Conservation (phyloP, 2,329 filamentous ascomycete genomes). For the Colletotrichum navitas region DNA sequence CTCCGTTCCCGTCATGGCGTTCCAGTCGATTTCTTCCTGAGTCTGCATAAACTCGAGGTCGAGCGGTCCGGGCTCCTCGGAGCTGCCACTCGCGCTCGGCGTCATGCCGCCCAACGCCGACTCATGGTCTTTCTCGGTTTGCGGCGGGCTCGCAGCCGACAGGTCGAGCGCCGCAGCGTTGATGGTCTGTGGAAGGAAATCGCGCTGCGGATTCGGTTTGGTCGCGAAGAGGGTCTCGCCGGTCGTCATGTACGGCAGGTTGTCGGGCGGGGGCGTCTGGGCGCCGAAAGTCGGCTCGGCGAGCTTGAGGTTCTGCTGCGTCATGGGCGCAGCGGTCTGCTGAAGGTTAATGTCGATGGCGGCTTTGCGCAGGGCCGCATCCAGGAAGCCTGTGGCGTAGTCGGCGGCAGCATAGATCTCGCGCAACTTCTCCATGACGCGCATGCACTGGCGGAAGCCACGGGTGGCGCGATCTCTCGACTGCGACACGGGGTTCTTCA, state of each 20-base stretch:
- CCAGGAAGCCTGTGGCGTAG: slow-evolving; percentile 94
- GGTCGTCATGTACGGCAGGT: slow-evolving; percentile 58
- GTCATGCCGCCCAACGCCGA: slow-evolving; percentile 55
- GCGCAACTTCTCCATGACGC: slow-evolving; percentile 86
- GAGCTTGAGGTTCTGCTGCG: slow-evolving; percentile 48
- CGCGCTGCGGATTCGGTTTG: slow-evolving; percentile 38
- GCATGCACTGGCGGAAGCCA: slow-evolving; percentile 93
- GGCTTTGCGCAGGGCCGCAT: slow-evolving; percentile 89
- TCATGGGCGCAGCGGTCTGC: slow-evolving; percentile 51
- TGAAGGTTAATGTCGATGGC: slow-evolving; percentile 73
- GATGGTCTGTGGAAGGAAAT: slow-evolving; percentile 53
- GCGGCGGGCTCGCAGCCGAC: slow-evolving; percentile 58
- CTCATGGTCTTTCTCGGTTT: slow-evolving; percentile 57
- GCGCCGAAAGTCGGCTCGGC: slow-evolving; percentile 54
- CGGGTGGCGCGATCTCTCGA: slow-evolving; percentile 80
- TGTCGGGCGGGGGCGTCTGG: slow-evolving; percentile 68
- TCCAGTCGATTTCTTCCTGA: slow-evolving; percentile 67
- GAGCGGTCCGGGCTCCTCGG: slow-evolving; percentile 56
- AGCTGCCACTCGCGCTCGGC: slow-evolving; percentile 60
- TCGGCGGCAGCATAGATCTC: slow-evolving; percentile 96
- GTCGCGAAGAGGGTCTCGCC: slow-evolving; percentile 54
- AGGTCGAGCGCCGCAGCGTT: slow-evolving; percentile 53
- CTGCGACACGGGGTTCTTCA: slow-evolving; percentile 83
- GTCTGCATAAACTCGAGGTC: slow-evolving; percentile 62
- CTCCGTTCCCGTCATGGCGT: slow-evolving; percentile 63